Evolutionary conservation across 345 rosid genomes (phyloP).

Genomic region (Sisymbrium altissimum): DNA sequence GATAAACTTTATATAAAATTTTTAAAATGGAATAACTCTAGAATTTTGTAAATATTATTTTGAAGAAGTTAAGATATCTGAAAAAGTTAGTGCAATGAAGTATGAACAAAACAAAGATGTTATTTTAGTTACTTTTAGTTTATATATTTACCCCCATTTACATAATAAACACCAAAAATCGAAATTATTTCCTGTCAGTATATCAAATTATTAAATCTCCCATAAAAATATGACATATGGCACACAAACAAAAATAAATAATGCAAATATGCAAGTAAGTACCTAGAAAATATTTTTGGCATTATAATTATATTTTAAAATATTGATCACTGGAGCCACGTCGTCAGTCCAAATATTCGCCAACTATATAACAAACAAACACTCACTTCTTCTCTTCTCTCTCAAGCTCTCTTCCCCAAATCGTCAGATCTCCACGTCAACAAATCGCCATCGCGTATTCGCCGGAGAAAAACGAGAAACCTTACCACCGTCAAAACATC

Average conservation of each 20-base stretch:
- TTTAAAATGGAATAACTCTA: not conserved
- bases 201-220: not conserved
- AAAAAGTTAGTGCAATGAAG: not conserved
- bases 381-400: constrained; percentile 9
- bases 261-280: not conserved
- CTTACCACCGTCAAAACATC: not conserved
- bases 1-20: not conserved
- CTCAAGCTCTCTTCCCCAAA: constrained; percentile 2
- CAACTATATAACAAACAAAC: constrained; percentile 27
- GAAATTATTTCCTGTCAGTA: not conserved
- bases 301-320: not conserved
- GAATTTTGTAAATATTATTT: not conserved
- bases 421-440: constrained; percentile 9
- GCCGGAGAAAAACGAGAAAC: not conserved
- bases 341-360: constrained; percentile 19
- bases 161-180: not conserved
- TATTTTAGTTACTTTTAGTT: not conserved
- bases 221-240: not conserved
- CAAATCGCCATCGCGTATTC: constrained; percentile 20
- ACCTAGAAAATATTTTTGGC: not conserved
- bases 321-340: constrained; percentile 17
- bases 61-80: not conserved
- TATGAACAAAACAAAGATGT: not conserved
- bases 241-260: not conserved
- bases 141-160: not conserved